Percentiles rank a stretch among this genome's conserved stretches.
These are phyloP conservation scores for Melampsora americana DNA, from an alignment of 1,284 basidiomycete genomes.

Conservation along the genomic window DNA sequence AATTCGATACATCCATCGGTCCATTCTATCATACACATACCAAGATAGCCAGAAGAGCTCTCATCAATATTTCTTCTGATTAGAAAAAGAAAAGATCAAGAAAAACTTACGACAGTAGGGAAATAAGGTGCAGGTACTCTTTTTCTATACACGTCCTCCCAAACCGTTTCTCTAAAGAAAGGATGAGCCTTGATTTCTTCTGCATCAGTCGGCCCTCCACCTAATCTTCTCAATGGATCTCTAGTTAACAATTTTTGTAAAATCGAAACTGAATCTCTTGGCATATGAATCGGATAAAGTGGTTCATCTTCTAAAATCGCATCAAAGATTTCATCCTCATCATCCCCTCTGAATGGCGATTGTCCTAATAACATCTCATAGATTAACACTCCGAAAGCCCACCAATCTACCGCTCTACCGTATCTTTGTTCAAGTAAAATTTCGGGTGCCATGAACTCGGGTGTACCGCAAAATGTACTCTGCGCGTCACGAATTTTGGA, in stretches of 20 bases:
- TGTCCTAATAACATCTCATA: conserved; percentile 99
- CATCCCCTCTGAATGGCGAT: conserved; percentile 97
- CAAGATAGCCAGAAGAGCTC: conserved; percentile 53
- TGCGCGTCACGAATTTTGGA: conserved; percentile 1
- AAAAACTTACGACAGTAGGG: conserved; percentile 77
- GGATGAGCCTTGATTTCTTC: conserved; percentile 96
- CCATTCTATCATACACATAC: conserved; percentile 35
- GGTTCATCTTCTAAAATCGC: conserved; percentile 98
- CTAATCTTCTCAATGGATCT: conserved; percentile 87
- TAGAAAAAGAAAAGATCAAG: conserved; percentile 44
- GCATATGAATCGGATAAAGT: conserved; percentile 99
- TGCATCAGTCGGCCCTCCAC: conserved; percentile 87
- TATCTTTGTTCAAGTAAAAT: conserved; percentile 97
- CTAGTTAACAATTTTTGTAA: conserved; percentile 91
- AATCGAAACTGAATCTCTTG: conserved; percentile 90
- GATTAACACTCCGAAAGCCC: conserved; percentile 97
- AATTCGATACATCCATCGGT: conserved; percentile 66
- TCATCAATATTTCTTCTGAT: background rate
- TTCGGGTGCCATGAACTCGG: conserved; percentile 99
- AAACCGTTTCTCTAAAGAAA: conserved; percentile 97
- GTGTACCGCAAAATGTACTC: conserved; percentile 97
- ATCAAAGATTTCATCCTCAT: conserved; percentile 99
- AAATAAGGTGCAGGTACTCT: conserved; percentile 95
- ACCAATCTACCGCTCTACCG: conserved; percentile 98
- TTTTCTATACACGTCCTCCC: conserved; percentile 92